Evolutionary conservation across 768 basidiomycete species (phyloP), one percentile per base, ranked within the genome.

Genomic region (Scleroderma citrinum): DNA sequence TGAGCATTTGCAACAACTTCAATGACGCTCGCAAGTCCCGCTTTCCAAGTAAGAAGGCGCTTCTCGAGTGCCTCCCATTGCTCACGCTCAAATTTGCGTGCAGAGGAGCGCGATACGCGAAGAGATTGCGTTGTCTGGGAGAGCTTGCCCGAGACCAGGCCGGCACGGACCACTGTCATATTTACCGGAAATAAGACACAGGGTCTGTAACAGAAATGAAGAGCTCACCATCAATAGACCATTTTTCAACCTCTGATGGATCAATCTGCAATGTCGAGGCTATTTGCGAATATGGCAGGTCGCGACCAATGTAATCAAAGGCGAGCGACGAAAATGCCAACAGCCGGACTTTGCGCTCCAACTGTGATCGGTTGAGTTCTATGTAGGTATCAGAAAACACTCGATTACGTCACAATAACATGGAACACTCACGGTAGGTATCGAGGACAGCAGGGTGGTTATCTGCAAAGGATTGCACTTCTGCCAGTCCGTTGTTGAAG

Each of bases 61-160:
- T 80, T 80, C 65, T 89, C 85, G 42, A 93, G 74, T 20, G 75
- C 72, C 59, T 81, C 79, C 91, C 92, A 94, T 64, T 93, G 86
- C 56, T 77, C 79, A 35, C 75, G 76, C 58, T 84, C 85, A 60
- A 92, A 92, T 10, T 78, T 75, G 48, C 87, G 83, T 1, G 87
- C 78, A 1, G 82, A 83, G 0, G 90, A 83, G 30, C 83, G 82
- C 44, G 77, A 80, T 51, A 93, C 76, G 54, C 81, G 82, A 34
- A 93, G 68, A 42, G 79, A 81, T 58, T 87, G 83, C 8, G 81
- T 75, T 1, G 82, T 80, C 62, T 94, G 92, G 2, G 88, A 87
- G 43, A 94, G 82, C 64, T 89, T 92, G 32, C 86, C 92, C 44
- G 82, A 80, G 29, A 92, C 64, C 39, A 93, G 77, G 23, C 85